A percentile compares a stretch with the other conserved stretches of the same genome.
phyloP scores from a whole-genome alignment of 306 rosid species.

The Argentina anserina region DNA sequence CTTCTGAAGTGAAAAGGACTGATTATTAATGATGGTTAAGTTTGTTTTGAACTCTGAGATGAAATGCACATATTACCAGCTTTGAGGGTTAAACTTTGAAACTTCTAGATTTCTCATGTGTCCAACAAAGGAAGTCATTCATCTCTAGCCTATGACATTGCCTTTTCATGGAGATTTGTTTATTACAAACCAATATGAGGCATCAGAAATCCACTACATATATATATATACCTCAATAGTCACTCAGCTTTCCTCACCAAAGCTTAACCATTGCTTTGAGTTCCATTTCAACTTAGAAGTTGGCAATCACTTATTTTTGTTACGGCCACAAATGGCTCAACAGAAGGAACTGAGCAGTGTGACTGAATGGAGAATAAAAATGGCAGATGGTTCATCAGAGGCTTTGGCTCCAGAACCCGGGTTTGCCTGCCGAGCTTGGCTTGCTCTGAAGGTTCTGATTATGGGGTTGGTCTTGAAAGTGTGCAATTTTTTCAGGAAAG shows the following conservation, averaged over 20 bases:
- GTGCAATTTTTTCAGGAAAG: conserved; percentile 48
- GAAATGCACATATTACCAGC: neutral
- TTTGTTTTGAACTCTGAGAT: neutral
- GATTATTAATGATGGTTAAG: neutral
- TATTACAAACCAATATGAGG: conserved; percentile 7
- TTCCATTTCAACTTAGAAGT: neutral
- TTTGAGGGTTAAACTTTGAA: neutral
- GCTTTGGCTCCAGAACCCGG: conserved; percentile 24
- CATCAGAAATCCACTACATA: conserved; percentile 22
- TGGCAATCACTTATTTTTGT: neutral
- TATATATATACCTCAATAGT: conserved; percentile 30
- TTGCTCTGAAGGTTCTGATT: conserved; percentile 30
- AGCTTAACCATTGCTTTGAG: conserved; percentile 2
- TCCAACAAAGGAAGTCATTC: neutral
- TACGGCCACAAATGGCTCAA: conserved; percentile 23
- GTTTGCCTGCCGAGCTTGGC: conserved; percentile 14
- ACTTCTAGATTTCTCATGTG: neutral
- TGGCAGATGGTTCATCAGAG: conserved; percentile 39
- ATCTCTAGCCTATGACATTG: conserved; percentile 5
- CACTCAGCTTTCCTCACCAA: conserved; percentile 12
- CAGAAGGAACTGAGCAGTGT: conserved; percentile 24
- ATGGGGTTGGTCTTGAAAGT: conserved; percentile 36
- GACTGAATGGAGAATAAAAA: conserved; percentile 62
- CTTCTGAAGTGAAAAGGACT: neutral
- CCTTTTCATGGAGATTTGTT: conserved; percentile 8